Evolutionary conservation across 2,329 filamentous ascomycete genomes (phyloP).

Genomic region (Diatrype stigma): DNA sequence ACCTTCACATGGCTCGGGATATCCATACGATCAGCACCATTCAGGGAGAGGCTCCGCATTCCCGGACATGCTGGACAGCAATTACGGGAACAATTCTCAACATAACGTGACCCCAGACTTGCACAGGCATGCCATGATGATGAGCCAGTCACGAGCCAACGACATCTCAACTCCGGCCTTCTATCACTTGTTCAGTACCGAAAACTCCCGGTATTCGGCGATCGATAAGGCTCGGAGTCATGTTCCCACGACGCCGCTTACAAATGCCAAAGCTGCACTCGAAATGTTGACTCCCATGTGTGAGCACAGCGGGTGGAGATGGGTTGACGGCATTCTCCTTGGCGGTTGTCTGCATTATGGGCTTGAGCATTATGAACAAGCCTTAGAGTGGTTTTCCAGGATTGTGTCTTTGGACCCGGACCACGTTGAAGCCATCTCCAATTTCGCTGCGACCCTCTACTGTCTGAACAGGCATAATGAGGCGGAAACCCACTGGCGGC

Average conservation of each 20-base stretch:
- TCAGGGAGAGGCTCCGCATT: constrained; percentile 9
- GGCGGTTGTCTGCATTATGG: constrained; percentile 91
- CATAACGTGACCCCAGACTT: constrained; percentile 7
- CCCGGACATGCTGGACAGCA: constrained; percentile 8
- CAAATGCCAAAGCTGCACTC: constrained; percentile 62
- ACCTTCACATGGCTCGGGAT: constrained; percentile 13
- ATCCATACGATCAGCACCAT: constrained; percentile 13
- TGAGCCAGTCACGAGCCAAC: constrained; percentile 11
- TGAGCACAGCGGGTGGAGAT: constrained; percentile 76
- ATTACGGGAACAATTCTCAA: constrained; percentile 8
- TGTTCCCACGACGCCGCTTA: constrained; percentile 36
- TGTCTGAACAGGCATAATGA: constrained; percentile 78
- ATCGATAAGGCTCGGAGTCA: constrained; percentile 17
- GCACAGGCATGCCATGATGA: constrained; percentile 11
- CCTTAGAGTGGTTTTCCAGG: constrained; percentile 69
- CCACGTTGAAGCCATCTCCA: constrained; percentile 90
- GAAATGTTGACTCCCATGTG: constrained; percentile 71
- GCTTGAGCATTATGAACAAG: constrained; percentile 76
- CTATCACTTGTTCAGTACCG: constrained; percentile 20
- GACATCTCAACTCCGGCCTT: constrained; percentile 14
- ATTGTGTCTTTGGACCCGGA: constrained; percentile 52
- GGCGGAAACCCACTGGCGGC: constrained; percentile 80
- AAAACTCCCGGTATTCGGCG: constrained; percentile 14
- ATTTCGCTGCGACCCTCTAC: constrained; percentile 83
- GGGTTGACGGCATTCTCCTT: constrained; percentile 89